These are phyloP conservation scores for Elongisporangium senticosum DNA, from an alignment of 352 stramenopile species.

Conservation along the genomic window DNA sequence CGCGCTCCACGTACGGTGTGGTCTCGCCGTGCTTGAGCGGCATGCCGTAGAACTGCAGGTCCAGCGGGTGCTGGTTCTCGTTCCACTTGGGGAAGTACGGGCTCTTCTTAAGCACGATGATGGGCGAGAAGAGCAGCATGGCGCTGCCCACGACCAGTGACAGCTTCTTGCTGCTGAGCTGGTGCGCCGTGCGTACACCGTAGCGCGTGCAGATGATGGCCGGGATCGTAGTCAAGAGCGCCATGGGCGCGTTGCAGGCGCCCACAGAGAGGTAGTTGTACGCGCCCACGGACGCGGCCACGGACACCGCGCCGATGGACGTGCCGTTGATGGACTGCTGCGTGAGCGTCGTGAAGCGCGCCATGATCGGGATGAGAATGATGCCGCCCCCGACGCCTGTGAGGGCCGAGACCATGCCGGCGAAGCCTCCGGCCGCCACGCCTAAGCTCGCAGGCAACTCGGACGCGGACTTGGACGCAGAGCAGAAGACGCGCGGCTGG, in stretches of 20 bases:
- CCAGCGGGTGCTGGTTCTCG: slow-evolving; percentile 39
- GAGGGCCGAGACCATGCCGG: slow-evolving; percentile 68
- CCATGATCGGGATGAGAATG: slow-evolving; percentile 81
- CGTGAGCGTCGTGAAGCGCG: slow-evolving; percentile 70
- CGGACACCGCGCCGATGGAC: slow-evolving; percentile 70
- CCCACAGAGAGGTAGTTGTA: slow-evolving; percentile 67
- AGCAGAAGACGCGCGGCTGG: slow-evolving; percentile 40
- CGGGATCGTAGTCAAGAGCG: slow-evolving; percentile 61
- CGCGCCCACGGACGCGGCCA: slow-evolving; percentile 57
- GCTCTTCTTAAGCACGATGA: slow-evolving; percentile 84
- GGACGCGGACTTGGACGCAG: slow-evolving; percentile 24
- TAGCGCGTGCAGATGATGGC: slow-evolving; percentile 76
- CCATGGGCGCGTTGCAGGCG: slow-evolving; percentile 74
- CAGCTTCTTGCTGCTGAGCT: slow-evolving; percentile 65
- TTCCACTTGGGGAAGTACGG: slow-evolving; percentile 72
- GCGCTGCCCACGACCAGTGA: slow-evolving; percentile 69
- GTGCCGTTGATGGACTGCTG: slow-evolving; percentile 84
- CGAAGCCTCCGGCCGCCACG: slow-evolving; percentile 33
- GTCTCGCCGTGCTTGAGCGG: slow-evolving; percentile 9
- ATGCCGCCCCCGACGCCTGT: slow-evolving; percentile 78
- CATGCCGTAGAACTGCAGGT: slow-evolving; percentile 73
- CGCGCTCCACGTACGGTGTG: slow-evolving; percentile 40
- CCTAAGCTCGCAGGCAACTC: slow-evolving; percentile 3
- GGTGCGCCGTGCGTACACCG: slow-evolving; percentile 71
- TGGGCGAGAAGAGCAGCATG: slow-evolving; percentile 71